These are phyloP conservation scores for Wakefieldia striispora DNA, from an alignment of 768 basidiomycete species.

Conservation along the genomic window DNA sequence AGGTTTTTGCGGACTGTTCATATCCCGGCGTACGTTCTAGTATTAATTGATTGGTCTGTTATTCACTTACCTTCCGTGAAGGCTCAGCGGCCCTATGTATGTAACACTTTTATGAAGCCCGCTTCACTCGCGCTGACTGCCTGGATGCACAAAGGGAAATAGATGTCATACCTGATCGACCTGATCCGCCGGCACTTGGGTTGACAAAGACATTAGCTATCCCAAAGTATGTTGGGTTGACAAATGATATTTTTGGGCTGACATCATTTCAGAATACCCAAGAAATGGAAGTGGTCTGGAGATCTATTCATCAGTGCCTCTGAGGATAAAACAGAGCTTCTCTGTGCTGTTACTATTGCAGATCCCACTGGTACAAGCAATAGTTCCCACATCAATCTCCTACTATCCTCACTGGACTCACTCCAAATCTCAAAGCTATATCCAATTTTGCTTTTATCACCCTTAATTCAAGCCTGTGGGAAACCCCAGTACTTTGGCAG, in stretches of 20 bases:
- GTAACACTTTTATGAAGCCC: constrained; percentile 2
- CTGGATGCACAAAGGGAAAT: constrained; percentile 16
- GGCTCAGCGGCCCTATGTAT: constrained; percentile 27
- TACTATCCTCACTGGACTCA: constrained; percentile 40
- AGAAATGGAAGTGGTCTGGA: constrained; percentile 68
- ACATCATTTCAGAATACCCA: constrained; percentile 43
- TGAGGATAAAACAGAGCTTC: constrained; percentile 36
- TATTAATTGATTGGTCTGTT: neutral
- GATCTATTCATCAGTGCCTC: constrained; percentile 43
- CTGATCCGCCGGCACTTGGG: constrained; percentile 4
- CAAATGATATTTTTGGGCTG: neutral
- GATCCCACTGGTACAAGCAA: constrained; percentile 42
- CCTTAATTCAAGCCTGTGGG: constrained; percentile 49
- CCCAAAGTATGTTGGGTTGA: constrained; percentile 24
- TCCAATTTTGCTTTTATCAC: constrained; percentile 43
- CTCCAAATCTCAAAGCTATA: constrained; percentile 50
- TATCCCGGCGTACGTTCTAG: constrained; percentile 24
- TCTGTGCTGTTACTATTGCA: constrained; percentile 50
- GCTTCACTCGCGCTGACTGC: neutral
- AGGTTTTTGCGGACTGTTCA: constrained; percentile 24
- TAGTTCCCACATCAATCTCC: constrained; percentile 50
- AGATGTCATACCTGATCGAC: neutral
- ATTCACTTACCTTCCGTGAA: constrained; percentile 3
- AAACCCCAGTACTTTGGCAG: constrained; percentile 52
- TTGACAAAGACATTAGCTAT: constrained; percentile 15